Base-by-base conservation (phyloP, 345 rosid genomes). In the Hirschfeldia incana region DNA sequence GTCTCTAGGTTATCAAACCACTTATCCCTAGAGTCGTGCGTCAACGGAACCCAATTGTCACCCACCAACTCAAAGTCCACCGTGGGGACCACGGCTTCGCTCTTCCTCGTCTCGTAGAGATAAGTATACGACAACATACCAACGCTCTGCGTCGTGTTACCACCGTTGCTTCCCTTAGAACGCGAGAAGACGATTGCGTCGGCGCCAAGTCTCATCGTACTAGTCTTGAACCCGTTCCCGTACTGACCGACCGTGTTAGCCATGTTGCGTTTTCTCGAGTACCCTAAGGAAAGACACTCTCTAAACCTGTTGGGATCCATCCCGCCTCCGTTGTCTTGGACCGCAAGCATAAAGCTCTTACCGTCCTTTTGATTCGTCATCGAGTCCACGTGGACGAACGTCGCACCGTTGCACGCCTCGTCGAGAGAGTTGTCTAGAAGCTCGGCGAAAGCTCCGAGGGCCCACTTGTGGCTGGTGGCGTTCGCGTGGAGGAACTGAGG, bases 401-500 rank as follows among this genome's bases (percentile, higher is more conserved):
- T 84, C 10, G 93, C 93, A 49, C 90, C 92, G 75, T 87, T 78
- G 70, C 74, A 68, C 28, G 89, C 98, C 97, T 94, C 98, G 59
- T 94, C 98, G 69, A 94, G 65, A 8, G 96, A 75, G 30, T 94
- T 94, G 86, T 94, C 97, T 12, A 92, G 69, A 75, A 94, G 97
- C 77, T 94, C 98, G 0, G 97, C 98, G 16, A 90, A 85, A 77
- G 98, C 97, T 87, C 98, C 98, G 36, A 94, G 91, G 33, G 97
- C 96, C 97, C 98, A 94, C 69, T 90, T 94, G 27, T 94, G 98
- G 68, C 97, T 90, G 30, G 98, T 94, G 27, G 98, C 97, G 74
- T 94, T 94, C 0, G 96, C 91, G 85, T 92, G 98, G 69, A 94
- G 85, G 70, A 94, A 94, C 70, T 85, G 92, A 8, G 98, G 98